These are phyloP conservation scores for Oehlia diaphana DNA, from an alignment of 192 early-diverging fungal genomes.

Conservation along the genomic window DNA sequence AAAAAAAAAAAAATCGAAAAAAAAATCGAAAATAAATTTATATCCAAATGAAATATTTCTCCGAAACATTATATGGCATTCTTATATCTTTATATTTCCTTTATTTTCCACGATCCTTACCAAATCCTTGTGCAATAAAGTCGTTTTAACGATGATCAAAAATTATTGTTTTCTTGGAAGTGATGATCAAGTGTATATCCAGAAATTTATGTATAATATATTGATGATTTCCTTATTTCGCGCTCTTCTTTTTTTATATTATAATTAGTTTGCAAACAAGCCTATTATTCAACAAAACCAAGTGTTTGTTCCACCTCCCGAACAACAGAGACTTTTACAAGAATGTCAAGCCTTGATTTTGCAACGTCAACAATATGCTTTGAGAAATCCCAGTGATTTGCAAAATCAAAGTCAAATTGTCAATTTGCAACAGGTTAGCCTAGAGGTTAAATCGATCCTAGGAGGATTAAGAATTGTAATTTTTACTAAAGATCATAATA, in stretches of 20 bases:
- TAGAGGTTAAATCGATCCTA: background rate
- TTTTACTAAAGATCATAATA: constrained; percentile 29
- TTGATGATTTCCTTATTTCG: background rate
- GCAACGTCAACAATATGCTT: constrained; percentile 24
- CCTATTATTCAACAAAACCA: constrained; percentile 16
- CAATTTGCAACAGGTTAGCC: constrained; percentile 20
- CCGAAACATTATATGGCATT: background rate
- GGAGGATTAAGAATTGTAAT: background rate
- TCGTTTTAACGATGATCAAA: background rate
- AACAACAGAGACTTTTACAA: constrained; percentile 23
- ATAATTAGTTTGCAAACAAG: constrained; percentile 5
- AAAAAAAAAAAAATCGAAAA: background rate
- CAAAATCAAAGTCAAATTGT: constrained; percentile 27
- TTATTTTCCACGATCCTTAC: background rate
- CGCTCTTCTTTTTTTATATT: constrained; percentile 1
- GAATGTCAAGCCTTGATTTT: constrained; percentile 19
- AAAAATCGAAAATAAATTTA: background rate
- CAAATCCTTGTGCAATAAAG: background rate
- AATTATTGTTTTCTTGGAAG: background rate
- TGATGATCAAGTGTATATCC: background rate
- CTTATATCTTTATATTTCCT: background rate
- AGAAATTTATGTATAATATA: background rate
- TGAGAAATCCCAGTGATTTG: constrained; percentile 23
- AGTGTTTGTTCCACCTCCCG: constrained; percentile 25
- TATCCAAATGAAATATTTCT: background rate